A percentile compares a stretch with the other conserved stretches of the same genome.
phyloP scores from a whole-genome alignment of 2,329 filamentous ascomycete species.

The Trichocomaceae sp. region DNA sequence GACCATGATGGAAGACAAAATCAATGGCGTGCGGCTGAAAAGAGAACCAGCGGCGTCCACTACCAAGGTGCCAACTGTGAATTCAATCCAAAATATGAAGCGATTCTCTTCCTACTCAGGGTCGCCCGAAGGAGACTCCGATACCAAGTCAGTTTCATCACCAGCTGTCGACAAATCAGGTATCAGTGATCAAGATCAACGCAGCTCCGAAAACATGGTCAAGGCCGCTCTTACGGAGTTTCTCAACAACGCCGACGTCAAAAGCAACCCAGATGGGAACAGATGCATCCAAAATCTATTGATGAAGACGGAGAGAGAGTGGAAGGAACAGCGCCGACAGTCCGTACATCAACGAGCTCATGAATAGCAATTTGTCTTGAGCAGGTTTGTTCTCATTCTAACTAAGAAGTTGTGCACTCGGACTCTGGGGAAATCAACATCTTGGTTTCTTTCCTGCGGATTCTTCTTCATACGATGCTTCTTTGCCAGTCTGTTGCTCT shows the following conservation, averaged over 20 bases:
- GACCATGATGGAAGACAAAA: neutral
- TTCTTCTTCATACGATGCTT: neutral
- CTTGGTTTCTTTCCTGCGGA: neutral
- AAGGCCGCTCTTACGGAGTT: constrained; percentile 57
- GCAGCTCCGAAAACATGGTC: constrained; percentile 27
- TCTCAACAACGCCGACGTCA: constrained; percentile 54
- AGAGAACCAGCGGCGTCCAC: constrained; percentile 13
- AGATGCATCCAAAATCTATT: constrained; percentile 55
- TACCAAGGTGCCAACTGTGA: constrained; percentile 14
- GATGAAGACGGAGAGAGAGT: constrained; percentile 56
- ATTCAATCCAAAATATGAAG: constrained; percentile 7
- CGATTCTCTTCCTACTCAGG: constrained; percentile 15
- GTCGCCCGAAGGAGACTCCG: neutral
- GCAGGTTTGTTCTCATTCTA: too few species aligned
- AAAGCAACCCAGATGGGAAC: constrained; percentile 47
- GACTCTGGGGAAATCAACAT: too few species aligned
- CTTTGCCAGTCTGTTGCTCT: neutral
- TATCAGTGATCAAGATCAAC: neutral
- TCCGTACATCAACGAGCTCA: constrained; percentile 5
- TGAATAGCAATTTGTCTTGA: too few species aligned
- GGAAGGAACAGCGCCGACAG: constrained; percentile 24
- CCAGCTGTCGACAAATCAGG: neutral
- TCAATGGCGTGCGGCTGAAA: neutral
- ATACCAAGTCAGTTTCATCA: neutral
- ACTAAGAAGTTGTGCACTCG: too few species aligned